Base-by-base conservation (phyloP, 2,329 filamentous ascomycete species). In the Penicillium sp. region DNA sequence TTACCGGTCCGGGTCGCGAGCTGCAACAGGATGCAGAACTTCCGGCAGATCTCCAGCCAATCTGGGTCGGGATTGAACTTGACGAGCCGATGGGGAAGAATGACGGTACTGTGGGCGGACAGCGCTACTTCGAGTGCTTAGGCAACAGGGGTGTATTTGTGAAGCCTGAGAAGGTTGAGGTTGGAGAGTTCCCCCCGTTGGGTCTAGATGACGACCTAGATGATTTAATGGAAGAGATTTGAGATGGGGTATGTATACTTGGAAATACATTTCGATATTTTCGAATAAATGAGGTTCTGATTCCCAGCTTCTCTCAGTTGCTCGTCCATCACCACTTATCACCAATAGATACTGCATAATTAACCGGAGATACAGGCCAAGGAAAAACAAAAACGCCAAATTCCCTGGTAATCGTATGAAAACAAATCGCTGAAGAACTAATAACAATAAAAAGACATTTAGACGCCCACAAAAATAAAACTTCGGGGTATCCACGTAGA, bases 31-130 rank as follows among this genome's bases (percentile, higher is more conserved):
- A 65, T n/a, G 58, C 61, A 15, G 60, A 68, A 16, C 52, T 67
- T 31, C 65, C 63, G 3, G 52, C 45, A 2, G 65, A 60, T 10
- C 60, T 63, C 9, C 59, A 68, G 49, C 75, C 75, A 2, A 66
- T 78, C 21, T 87, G 84, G 84, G 74, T 87, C 10, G 84, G 84
- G 13, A 76, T 88, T 34, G 75, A 77, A 59, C 77, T 87, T 39
- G 85, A 88, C 67, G 85, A 88, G 70, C 85, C 85, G 2, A 83
- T 81, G 9, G 85, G 85, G 27, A 86, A 86, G 75, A 88, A 88
- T 66, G 83, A 87, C 65, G 85, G 85, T 5, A 79, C 74, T 39
- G 72, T 79, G 3, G 76, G 75, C 55, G 78, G 78, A 16, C 72
- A 75, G 62, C 76, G 79, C 53, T 86, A 87, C 70, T 88, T 87